Evolutionary conservation across 345 rosid species (phyloP).

Genomic region (Luvunga scandens): DNA sequence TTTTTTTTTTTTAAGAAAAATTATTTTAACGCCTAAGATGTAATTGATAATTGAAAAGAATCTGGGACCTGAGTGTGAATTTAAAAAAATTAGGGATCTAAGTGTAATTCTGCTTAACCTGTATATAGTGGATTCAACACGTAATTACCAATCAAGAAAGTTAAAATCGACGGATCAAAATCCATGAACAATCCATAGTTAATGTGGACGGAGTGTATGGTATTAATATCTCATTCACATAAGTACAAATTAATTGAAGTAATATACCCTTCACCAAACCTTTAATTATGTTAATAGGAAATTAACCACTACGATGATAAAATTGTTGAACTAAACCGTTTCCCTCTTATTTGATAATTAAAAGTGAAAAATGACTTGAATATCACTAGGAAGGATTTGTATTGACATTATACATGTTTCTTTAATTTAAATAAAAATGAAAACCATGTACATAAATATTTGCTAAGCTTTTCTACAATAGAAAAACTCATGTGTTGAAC

Average conservation of each 20-base stretch:
- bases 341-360: neutral
- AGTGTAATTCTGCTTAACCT: too few species aligned
- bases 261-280: neutral
- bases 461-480: too few species aligned
- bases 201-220: neutral
- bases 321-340: neutral
- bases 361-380: constrained; percentile 4
- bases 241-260: neutral
- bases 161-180: constrained; percentile 3
- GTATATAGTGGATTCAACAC: neutral
- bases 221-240: neutral
- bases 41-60: too few species aligned
- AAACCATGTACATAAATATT: neutral
- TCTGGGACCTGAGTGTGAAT: too few species aligned
- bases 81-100: too few species aligned
- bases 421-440: neutral
- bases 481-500: too few species aligned
- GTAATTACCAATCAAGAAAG: constrained; percentile 3
- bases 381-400: neutral
- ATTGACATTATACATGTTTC: neutral
- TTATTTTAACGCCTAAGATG: too few species aligned
- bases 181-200: neutral
- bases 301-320: neutral
- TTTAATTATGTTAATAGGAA: neutral
- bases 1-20: too few species aligned